Evolutionary conservation across 148 eudicot species (phyloP).

Genomic region (Euryodendron excelsum): DNA sequence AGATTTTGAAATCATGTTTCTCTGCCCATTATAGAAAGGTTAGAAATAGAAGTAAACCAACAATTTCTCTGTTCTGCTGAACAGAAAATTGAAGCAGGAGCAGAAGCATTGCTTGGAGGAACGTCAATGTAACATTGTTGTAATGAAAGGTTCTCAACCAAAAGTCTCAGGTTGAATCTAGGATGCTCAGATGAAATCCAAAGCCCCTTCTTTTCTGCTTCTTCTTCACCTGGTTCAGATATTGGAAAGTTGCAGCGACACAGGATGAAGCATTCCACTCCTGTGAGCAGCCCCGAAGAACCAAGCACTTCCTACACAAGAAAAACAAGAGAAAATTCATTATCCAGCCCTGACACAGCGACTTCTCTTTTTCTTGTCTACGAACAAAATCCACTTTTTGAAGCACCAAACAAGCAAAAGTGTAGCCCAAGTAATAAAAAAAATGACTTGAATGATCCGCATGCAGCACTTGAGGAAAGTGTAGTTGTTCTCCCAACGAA

Average conservation of each 20-base stretch:
- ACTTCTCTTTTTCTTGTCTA: constrained; percentile 56
- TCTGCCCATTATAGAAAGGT: not conserved
- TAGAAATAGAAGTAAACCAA: not conserved
- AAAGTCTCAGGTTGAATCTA: constrained; percentile 78
- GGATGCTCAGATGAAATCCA: constrained; percentile 53
- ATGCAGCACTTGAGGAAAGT: constrained; percentile 28
- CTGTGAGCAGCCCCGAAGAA: constrained; percentile 81
- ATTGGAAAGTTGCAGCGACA: constrained; percentile 39
- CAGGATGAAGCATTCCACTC: constrained; percentile 71
- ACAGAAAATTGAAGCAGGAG: constrained; percentile 81
- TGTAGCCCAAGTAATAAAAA: constrained; percentile 20
- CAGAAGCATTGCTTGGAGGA: constrained; percentile 78
- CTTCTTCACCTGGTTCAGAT: constrained; percentile 62
- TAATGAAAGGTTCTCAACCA: constrained; percentile 75
- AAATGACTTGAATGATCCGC: constrained; percentile 19
- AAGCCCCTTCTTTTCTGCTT: constrained; percentile 80
- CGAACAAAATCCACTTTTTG: constrained; percentile 84
- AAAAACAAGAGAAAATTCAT: constrained; percentile 49
- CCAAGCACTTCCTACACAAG: constrained; percentile 58
- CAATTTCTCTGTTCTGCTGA: not conserved
- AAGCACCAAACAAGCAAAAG: constrained; percentile 45
- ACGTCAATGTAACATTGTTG: constrained; percentile 76
- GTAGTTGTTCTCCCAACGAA: constrained; percentile 26
- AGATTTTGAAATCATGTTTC: constrained; percentile 7
- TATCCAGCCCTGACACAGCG: constrained; percentile 46